Conservation (phyloP, 2,329 filamentous ascomycete genomes). For the Xylariaceae sp. region DNA sequence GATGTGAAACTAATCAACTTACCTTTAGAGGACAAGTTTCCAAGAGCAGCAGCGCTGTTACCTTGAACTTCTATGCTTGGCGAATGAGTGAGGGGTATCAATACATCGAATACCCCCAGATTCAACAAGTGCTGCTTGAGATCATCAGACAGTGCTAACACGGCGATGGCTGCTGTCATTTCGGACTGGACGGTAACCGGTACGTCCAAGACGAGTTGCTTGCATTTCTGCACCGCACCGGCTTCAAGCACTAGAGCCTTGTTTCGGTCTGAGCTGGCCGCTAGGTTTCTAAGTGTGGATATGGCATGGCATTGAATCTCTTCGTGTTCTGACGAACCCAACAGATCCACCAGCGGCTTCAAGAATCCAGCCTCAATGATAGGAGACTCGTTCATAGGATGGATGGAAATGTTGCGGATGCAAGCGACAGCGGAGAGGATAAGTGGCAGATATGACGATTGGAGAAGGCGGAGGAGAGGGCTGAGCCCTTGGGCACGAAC, state of each 20-base stretch:
- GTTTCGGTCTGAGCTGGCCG: slow-evolving; percentile 94
- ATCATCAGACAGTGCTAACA: slow-evolving; percentile 91
- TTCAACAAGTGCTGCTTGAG: slow-evolving; percentile 88
- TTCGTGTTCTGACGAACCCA: slow-evolving; percentile 95
- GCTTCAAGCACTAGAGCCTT: slow-evolving; percentile 97
- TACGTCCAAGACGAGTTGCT: slow-evolving; percentile 89
- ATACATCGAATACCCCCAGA: slow-evolving; percentile 89
- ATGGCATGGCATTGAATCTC: slow-evolving; percentile 99
- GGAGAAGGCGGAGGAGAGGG: slow-evolving; percentile 81
- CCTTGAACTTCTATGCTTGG: slow-evolving; percentile 97
- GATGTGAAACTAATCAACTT: slow-evolving; percentile 26
- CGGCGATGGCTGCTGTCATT: slow-evolving; percentile 99
- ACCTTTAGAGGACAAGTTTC: slow-evolving; percentile 97
- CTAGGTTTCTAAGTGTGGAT: slow-evolving; percentile 90
- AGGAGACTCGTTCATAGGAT: slow-evolving; percentile 94
- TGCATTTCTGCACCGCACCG: slow-evolving; percentile 97
- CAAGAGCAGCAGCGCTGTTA: slow-evolving; percentile 92
- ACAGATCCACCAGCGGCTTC: slow-evolving; percentile 85
- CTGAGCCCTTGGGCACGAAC: slow-evolving; percentile 82
- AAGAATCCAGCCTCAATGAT: slow-evolving; percentile 98
- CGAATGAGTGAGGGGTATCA: slow-evolving; percentile 92
- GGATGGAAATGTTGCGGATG: slow-evolving; percentile 98
- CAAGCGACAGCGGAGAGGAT: slow-evolving; percentile 96
- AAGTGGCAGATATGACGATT: slow-evolving; percentile 91
- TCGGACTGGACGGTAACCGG: slow-evolving; percentile 94